Base-by-base conservation (phyloP, 1,284 basidiomycete species). In the Termitomyces sp. region DNA sequence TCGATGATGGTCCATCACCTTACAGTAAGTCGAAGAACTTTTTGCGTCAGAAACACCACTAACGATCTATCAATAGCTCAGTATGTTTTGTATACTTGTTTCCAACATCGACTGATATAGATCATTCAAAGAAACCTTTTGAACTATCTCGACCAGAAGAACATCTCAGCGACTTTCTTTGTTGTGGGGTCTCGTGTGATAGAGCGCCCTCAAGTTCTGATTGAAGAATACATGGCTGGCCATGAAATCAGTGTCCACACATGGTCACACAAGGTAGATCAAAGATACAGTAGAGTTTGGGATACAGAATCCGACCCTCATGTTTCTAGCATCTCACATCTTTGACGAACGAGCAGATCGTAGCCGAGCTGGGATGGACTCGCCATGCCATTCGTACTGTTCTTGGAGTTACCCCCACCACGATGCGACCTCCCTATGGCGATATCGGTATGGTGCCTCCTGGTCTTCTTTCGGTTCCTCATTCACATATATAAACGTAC, bases 311-410 rank as follows among this genome's bases (percentile, higher is more conserved):
- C 53, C 58, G 63, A 34, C 26, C 16, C 37, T 52, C 46, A 4
- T 26, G 35, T 46, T 13, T 16, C 33, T 57, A 86, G 86, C 78
- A 79, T 55, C 76, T 94, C 35, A 98, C 95, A 11, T 82, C 83
- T 34, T 76, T 94, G 55, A 85, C 91, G 44, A 98, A 86, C 65
- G 85, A 84, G 65, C 77, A 97, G 73, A 83, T 97, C 55, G 91
- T 97, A 18, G 93, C 93, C 21, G 94, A 97, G 71, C 78, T 98
- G 46, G 93, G 90, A 43, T 97, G 91, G 88, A 91, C 92, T 53
- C 88, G 86, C 59, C 84, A 92, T 71, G 83, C 86, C 49, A 96
- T 98, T 72, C 81, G 86, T 62, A 61, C 62, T 3, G 78, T 86
- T 24, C 73, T 90, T 55, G 91, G 91, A 61, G 86, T 93, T 24